phyloP scores from a whole-genome alignment of 169 alveolate genomes.

The Theileria orientalis region DNA sequence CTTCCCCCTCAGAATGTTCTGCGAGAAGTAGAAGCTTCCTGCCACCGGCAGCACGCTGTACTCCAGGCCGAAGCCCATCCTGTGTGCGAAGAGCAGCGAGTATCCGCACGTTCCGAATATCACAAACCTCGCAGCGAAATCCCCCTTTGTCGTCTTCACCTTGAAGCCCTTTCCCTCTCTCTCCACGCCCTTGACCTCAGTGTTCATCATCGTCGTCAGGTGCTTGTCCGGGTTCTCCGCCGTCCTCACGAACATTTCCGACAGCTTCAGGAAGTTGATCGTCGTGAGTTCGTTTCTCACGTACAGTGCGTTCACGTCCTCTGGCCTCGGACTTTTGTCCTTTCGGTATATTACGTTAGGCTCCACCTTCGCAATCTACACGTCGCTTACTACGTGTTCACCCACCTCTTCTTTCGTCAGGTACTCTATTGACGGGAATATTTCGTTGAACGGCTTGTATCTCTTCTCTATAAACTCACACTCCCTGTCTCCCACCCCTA shows the following conservation, averaged over 20 bases:
- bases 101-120: conserved; percentile 85
- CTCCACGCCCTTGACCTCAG: conserved; percentile 68
- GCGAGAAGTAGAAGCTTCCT: conserved; percentile 82
- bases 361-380: conserved; percentile 70
- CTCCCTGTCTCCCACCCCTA: conserved; percentile 83
- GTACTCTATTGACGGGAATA: conserved; percentile 66
- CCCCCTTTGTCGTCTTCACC: conserved; percentile 69
- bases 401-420: conserved; percentile 58
- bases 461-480: conserved; percentile 77
- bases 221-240: conserved; percentile 64
- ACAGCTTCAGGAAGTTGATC: conserved; percentile 70
- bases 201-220: conserved; percentile 57
- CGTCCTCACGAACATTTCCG: conserved; percentile 70
- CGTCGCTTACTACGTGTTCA: background rate
- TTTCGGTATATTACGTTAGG: conserved; percentile 71
- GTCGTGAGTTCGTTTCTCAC: conserved; percentile 78
- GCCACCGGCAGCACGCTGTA: conserved; percentile 84
- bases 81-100: conserved; percentile 80
- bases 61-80: conserved; percentile 79
- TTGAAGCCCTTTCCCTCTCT: conserved; percentile 55
- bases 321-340: conserved; percentile 37
- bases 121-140: conserved; percentile 70
- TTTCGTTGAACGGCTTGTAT: conserved; percentile 61
- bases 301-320: conserved; percentile 69
- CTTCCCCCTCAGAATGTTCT: conserved; percentile 75